Evolutionary conservation across 768 basidiomycete species (phyloP).

Genomic region (Lactarius hengduanensis): DNA sequence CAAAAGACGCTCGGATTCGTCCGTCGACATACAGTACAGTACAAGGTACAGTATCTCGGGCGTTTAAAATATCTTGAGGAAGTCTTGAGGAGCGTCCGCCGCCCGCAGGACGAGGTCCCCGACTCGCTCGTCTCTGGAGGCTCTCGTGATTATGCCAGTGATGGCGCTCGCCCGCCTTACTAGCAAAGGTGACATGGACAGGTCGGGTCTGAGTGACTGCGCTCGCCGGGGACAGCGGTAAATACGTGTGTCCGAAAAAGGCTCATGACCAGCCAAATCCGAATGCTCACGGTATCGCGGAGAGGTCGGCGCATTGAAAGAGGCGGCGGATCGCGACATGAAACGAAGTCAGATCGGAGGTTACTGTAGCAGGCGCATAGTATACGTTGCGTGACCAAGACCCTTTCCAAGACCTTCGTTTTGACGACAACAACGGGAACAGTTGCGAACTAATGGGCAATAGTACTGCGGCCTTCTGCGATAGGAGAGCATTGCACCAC

Average conservation of each 20-base stretch:
- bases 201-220: background rate
- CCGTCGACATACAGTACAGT: no score
- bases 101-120: no score
- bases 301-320: background rate
- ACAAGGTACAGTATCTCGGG: background rate
- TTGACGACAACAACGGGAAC: background rate
- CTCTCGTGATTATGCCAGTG: no score
- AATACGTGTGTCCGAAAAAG: background rate
- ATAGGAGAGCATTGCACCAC: no score
- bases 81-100: no score
- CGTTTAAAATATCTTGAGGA: constrained; percentile 1
- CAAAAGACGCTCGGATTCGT: background rate
- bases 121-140: no score
- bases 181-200: no score
- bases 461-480: background rate
- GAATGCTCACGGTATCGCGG: background rate
- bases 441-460: background rate
- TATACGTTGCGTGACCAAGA: background rate
- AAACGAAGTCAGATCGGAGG: background rate
- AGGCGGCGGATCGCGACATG: background rate
- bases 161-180: no score
- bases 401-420: background rate
- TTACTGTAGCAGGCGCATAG: background rate
- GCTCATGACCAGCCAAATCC: constrained; percentile 38
- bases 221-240: background rate